Evolutionary conservation across 2,329 filamentous ascomycete genomes (phyloP), one percentile per base, ranked within the genome.

Genomic region (Pseudocercospora cruenta): DNA sequence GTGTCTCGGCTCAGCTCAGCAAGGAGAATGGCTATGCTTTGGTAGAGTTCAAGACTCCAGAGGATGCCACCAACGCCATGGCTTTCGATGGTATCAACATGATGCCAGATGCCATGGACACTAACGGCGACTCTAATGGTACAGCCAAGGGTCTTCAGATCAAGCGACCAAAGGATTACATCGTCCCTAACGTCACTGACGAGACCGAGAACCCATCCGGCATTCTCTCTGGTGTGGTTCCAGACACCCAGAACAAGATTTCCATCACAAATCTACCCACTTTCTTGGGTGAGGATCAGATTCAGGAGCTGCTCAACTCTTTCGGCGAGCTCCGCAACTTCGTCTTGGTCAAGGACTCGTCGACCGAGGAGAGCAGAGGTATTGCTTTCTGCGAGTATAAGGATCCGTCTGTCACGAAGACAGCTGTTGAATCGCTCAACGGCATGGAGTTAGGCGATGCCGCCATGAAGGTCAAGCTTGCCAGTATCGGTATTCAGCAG

Each of bases 351-450:
- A 96, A 96, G 77, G 94, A 99, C 74, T 88, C 83, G 33, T 87
- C 88, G 69, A 94, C 91, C 1, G 93, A 94, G 63, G 91, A 97
- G 80, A 71, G 67, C 33, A 71, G 97, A 90, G 95, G 95, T 33
- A 93, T 99, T 73, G 94, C 94, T 0, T 99, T 99, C 82, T 96
- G 93, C 80, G 96, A 99, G 80, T 99, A 97, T 73, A 85, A 87
- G 62, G 93, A 98, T 68, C 86, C 92, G 7, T 77, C 85, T 8
- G 86, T 87, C 45, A 97, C 95, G 24, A 89, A 91, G 65, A 90
- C 94, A 66, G 95, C 95, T 12, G 90, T 98, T 14, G 92, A 97
- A 72, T 93, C 92, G 10, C 83, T 99, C 31, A 94, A 98, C 74
- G 92, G 91, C 36, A 97, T 99, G 90, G 92, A 95, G 70, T 88